Percentiles rank a stretch among this genome's conserved stretches.
Evolutionary conservation across 768 basidiomycete genomes (phyloP).

Genomic region (Leccinum longicurvipes): DNA sequence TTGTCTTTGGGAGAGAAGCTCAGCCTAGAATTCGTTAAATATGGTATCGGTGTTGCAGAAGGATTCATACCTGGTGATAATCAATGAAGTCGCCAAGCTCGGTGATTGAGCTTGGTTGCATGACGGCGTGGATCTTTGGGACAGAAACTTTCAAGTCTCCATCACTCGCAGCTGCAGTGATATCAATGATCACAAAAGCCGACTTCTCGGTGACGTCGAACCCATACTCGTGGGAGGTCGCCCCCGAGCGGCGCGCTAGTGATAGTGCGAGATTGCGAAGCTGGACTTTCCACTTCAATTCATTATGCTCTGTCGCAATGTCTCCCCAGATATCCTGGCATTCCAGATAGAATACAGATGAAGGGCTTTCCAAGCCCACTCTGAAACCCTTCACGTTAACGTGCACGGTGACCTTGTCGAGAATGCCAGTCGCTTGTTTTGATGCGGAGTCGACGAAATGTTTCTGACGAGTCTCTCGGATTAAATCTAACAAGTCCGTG

Average conservation of each 20-base stretch:
- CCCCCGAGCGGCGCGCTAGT: slow-evolving; percentile 57
- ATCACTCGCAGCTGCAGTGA: slow-evolving; percentile 44
- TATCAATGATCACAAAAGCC: slow-evolving; percentile 83
- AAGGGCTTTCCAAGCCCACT: slow-evolving; percentile 69
- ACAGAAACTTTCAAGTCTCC: slow-evolving; percentile 50
- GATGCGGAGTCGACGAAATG: slow-evolving; percentile 11
- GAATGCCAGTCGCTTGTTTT: slow-evolving; percentile 13
- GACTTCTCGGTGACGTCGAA: slow-evolving; percentile 64
- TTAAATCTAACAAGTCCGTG: slow-evolving; percentile 68
- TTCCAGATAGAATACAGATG: slow-evolving; percentile 72
- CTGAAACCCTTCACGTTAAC: slow-evolving; percentile 78
- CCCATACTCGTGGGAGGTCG: slow-evolving; percentile 32
- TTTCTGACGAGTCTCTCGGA: slow-evolving; percentile 55
- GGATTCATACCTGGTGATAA: slow-evolving; percentile 61
- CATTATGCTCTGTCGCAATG: slow-evolving; percentile 41
- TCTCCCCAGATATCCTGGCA: slow-evolving; percentile 71
- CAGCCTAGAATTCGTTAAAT: slow-evolving; percentile 47
- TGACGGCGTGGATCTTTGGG: slow-evolving; percentile 83
- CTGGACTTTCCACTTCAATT: slow-evolving; percentile 61
- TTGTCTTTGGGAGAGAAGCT: slow-evolving; percentile 70
- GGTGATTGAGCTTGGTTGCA: slow-evolving; percentile 91
- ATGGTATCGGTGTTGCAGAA: background rate
- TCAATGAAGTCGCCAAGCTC: slow-evolving; percentile 89
- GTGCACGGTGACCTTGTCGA: slow-evolving; percentile 44
- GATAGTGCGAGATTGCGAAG: slow-evolving; percentile 81